Base-by-base conservation (phyloP, 805 yeast genomes). In the Jamesozyma rosinii region DNA sequence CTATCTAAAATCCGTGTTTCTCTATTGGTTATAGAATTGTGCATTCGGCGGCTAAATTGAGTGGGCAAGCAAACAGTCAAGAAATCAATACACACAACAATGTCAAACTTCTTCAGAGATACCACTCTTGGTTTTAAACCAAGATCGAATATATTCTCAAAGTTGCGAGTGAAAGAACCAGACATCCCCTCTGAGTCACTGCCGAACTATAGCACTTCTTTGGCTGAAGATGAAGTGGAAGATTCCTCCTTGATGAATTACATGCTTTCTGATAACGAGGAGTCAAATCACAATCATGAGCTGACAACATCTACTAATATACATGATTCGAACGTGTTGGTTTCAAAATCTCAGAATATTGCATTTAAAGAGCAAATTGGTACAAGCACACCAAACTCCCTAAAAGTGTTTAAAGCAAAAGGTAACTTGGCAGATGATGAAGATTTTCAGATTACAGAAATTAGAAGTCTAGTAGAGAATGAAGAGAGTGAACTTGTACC, bases 391-490 rank as follows among this genome's bases (percentile, higher is more conserved):
- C 53, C 55, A 19, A 49, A 46, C 27, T 10, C 37, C 14, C 3
- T 29, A 2, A 46, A 41, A 11, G 40, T 37, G n/a, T 11, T 13
- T 15, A 20, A 24, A 1, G 26, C 35, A 19, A 46, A 47, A 5
- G 10, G 14, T 14, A 29, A 22, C 14, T 10, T 15, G 11, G 20
- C 26, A 9, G 53, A 49, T 13, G 62, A 54, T 51, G 68, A 65
- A 44, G 70, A 65, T 32, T 40, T 66, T n/a, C 66, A 66, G 31
- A 64, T 75, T 58, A 61, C 74, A 5, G 61, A 72, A 60, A 54
- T 69, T 37, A 50, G 69, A 43, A 59, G 57, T 18, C 51, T 64
- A 24, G 11, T 11, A 3, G 24, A 13, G 13, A 9, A 21, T 17
- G 22, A 15, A 5, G 9, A 17, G 30, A 19, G 15, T 20, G 18